Evolutionary conservation across 345 rosid genomes (phyloP).

Genomic region (Gossypium longicalyx): DNA sequence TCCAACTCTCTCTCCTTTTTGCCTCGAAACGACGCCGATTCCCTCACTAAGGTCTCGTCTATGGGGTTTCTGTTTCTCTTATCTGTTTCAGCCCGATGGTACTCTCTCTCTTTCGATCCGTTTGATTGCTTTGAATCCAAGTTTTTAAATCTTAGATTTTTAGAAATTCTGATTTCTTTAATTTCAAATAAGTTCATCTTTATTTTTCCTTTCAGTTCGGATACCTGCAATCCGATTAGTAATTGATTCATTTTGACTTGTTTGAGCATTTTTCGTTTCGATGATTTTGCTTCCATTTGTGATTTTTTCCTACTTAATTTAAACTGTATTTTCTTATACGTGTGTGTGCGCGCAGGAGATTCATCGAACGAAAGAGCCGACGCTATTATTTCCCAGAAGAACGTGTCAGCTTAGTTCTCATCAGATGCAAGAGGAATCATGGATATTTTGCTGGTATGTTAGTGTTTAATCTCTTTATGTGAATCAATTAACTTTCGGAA

Average conservation of each 20-base stretch:
- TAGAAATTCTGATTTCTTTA: background rate
- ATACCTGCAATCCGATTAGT: too few species aligned
- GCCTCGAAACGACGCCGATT: constrained; percentile 33
- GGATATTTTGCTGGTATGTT: constrained; percentile 84
- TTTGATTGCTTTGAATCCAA: background rate
- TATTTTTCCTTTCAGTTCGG: too few species aligned
- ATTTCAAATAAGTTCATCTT: too few species aligned
- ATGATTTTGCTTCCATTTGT: background rate
- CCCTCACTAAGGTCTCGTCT: constrained; percentile 30
- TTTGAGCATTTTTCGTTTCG: too few species aligned
- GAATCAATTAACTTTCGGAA: background rate
- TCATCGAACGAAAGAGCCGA: constrained; percentile 55
- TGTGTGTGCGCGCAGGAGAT: constrained; percentile 41
- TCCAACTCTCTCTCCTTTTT: constrained; percentile 32
- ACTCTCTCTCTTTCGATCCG: background rate
- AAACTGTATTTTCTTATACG: constrained; percentile 1
- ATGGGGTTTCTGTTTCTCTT: constrained; percentile 58
- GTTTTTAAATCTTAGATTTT: background rate
- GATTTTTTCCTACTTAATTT: background rate
- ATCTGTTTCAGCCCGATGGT: constrained; percentile 82
- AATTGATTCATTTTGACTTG: too few species aligned
- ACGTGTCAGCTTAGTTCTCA: constrained; percentile 80
- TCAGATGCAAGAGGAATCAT: constrained; percentile 81
- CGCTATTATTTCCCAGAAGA: constrained; percentile 71
- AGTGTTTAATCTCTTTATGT: background rate